These are phyloP conservation scores for Gynandropsis gynandra DNA, from an alignment of 345 rosid species.

Conservation along the genomic window DNA sequence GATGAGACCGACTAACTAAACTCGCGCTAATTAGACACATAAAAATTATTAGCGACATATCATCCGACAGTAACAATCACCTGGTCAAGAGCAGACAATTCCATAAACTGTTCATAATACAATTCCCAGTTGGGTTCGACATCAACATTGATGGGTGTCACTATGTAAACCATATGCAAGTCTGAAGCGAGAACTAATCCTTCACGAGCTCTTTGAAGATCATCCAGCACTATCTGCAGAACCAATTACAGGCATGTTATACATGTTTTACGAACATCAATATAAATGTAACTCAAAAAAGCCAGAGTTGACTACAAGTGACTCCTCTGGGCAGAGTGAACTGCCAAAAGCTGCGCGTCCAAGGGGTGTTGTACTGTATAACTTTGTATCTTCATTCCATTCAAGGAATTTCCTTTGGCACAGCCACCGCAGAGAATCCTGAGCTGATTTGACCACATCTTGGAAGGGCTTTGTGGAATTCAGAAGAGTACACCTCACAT, in stretches of 20 bases:
- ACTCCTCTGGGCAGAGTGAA: slow-evolving; percentile 97
- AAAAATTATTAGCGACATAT: slow-evolving; percentile 7
- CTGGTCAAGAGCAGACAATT: slow-evolving; percentile 81
- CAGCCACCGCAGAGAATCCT: slow-evolving; percentile 97
- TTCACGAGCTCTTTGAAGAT: slow-evolving; percentile 93
- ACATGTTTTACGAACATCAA: slow-evolving; percentile 13
- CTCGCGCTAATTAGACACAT: slow-evolving; percentile 8
- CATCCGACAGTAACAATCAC: slow-evolving; percentile 32
- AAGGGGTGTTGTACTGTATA: slow-evolving; percentile 80
- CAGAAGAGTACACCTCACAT: slow-evolving; percentile 94
- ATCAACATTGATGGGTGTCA: slow-evolving; percentile 87
- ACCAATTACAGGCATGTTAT: slow-evolving; percentile 23
- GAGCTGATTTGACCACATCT: slow-evolving; percentile 95
- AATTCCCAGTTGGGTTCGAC: slow-evolving; percentile 97
- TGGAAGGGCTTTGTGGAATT: slow-evolving; percentile 89
- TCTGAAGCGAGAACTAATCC: slow-evolving; percentile 96
- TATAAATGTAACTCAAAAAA: slow-evolving; percentile 15
- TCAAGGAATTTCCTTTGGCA: slow-evolving; percentile 85
- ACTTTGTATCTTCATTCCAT: slow-evolving; percentile 89
- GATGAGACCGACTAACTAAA: slow-evolving; percentile 10
- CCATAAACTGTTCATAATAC: slow-evolving; percentile 82
- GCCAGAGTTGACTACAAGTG: slow-evolving; percentile 50
- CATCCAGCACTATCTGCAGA: slow-evolving; percentile 85
- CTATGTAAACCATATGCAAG: slow-evolving; percentile 85
- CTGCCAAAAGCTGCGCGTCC: slow-evolving; percentile 98